Evolutionary conservation across 805 yeast species (phyloP).

Genomic region (Suhomyces sp.): DNA sequence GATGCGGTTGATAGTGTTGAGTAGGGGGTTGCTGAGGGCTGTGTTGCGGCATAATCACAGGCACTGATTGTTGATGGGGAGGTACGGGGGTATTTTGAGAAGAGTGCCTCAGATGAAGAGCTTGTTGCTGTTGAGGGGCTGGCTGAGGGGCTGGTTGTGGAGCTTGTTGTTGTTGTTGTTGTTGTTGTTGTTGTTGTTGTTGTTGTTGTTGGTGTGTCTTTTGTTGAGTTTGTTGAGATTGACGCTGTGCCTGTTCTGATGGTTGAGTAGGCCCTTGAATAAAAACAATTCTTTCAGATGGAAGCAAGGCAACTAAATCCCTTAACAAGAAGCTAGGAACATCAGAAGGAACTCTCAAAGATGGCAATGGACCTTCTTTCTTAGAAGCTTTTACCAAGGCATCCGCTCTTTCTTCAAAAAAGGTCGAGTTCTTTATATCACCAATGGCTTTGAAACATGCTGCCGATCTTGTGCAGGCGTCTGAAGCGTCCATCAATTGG

Average conservation of each 20-base stretch:
- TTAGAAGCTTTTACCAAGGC: constrained; percentile 41
- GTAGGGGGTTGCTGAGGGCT: constrained; percentile 3
- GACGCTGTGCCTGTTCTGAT: constrained; percentile 4
- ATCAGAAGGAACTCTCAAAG: constrained; percentile 45
- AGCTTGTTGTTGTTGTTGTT: constrained; percentile 5
- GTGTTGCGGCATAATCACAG: constrained; percentile 4
- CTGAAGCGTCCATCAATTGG: constrained; percentile 57
- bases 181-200: constrained; percentile 1
- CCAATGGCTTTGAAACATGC: constrained; percentile 48
- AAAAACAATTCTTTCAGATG: constrained; percentile 38
- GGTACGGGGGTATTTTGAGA: constrained; percentile 5
- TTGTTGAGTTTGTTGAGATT: constrained; percentile 2
- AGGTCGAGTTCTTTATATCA: constrained; percentile 39
- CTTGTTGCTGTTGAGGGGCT: constrained; percentile 1
- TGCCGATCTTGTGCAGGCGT: constrained; percentile 54
- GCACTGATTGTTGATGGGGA: constrained; percentile 4
- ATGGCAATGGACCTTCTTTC: constrained; percentile 45
- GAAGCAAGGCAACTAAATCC: constrained; percentile 42
- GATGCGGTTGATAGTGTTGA: constrained; percentile 6
- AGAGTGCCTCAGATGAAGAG: constrained; percentile 4
- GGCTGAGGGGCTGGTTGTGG: constrained; percentile 4
- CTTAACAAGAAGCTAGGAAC: constrained; percentile 44
- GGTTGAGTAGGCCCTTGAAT: constrained; percentile 25
- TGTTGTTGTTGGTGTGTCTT: constrained; percentile 1
- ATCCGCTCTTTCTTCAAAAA: constrained; percentile 44